phyloP scores from a whole-genome alignment of 129 eudicot species.

The Flaveria sonorensis region DNA sequence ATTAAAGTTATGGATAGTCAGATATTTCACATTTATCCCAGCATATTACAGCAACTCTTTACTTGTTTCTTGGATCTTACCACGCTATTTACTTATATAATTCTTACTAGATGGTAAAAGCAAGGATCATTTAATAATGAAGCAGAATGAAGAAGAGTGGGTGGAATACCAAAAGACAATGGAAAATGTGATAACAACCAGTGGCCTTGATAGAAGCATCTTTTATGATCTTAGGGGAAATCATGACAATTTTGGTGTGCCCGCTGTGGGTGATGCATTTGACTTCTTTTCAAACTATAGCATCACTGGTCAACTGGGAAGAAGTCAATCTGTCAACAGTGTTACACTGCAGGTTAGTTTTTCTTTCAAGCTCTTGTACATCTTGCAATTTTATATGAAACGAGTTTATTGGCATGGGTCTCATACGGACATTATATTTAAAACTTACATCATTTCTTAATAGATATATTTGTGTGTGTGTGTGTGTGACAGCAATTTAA shows the following conservation, averaged over 20 bases:
- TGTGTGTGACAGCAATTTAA: background rate
- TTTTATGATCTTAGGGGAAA: conserved; percentile 93
- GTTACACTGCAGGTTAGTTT: conserved; percentile 70
- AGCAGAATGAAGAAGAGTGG: conserved; percentile 94
- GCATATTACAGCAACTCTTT: background rate
- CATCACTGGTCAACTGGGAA: conserved; percentile 59
- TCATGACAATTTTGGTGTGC: conserved; percentile 93
- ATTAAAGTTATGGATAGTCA: background rate
- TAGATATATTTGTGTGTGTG: background rate
- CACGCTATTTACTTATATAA: conserved; percentile 9
- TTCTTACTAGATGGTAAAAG: conserved; percentile 81
- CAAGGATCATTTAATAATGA: conserved; percentile 80
- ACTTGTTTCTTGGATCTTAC: background rate
- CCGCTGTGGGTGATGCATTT: conserved; percentile 47
- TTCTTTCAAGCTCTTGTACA: conserved; percentile 14
- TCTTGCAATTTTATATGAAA: conserved; percentile 1
- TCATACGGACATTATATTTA: background rate
- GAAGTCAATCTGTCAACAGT: conserved; percentile 71
- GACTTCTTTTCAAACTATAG: conserved; percentile 81
- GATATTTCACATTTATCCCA: background rate
- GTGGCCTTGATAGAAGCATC: conserved; percentile 71
- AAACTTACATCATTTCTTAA: background rate
- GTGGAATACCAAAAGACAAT: conserved; percentile 71
- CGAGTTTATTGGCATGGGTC: background rate
- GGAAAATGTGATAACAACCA: conserved; percentile 66